These are phyloP conservation scores for Nitzschia putrida DNA, from an alignment of 108 stramenopile species.

Conservation along the genomic window DNA sequence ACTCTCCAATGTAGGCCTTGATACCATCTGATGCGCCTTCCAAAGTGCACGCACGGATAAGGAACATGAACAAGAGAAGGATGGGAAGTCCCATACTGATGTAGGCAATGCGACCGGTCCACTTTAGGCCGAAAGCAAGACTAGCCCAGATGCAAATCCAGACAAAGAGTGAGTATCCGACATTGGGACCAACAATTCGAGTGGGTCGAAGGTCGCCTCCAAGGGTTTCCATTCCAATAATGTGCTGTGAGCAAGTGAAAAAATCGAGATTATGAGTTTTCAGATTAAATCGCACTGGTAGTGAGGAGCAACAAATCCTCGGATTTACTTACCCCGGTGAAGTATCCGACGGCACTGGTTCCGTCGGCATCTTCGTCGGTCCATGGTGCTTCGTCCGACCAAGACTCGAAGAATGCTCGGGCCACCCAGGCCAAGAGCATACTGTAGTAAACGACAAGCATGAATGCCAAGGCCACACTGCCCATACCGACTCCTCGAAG, in stretches of 20 bases:
- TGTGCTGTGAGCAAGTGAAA: conserved; percentile 11
- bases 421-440: conserved; percentile 55
- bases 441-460: conserved; percentile 61
- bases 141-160: conserved; percentile 51
- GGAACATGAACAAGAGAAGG: conserved; percentile 56
- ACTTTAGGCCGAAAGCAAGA: conserved; percentile 54
- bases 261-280: background rate
- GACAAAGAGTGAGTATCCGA: conserved; percentile 44
- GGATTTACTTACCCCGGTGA: conserved; percentile 13
- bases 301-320: background rate
- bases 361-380: conserved; percentile 36
- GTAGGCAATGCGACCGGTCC: conserved; percentile 61
- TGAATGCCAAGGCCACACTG: conserved; percentile 45
- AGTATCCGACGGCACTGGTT: conserved; percentile 41
- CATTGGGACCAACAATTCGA: conserved; percentile 51
- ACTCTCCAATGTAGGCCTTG: conserved; percentile 56
- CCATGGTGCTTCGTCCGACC: conserved; percentile 42
- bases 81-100: conserved; percentile 62
- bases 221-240: conserved; percentile 54
- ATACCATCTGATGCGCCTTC: conserved; percentile 48
- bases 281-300: background rate
- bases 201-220: conserved; percentile 45
- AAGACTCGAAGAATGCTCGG: conserved; percentile 55
- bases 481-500: conserved; percentile 55
- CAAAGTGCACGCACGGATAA: conserved; percentile 46